Evolutionary conservation across 2,329 filamentous ascomycete genomes (phyloP), one percentile per base, ranked within the genome.

Genomic region (Paraconiothyrium sp.): DNA sequence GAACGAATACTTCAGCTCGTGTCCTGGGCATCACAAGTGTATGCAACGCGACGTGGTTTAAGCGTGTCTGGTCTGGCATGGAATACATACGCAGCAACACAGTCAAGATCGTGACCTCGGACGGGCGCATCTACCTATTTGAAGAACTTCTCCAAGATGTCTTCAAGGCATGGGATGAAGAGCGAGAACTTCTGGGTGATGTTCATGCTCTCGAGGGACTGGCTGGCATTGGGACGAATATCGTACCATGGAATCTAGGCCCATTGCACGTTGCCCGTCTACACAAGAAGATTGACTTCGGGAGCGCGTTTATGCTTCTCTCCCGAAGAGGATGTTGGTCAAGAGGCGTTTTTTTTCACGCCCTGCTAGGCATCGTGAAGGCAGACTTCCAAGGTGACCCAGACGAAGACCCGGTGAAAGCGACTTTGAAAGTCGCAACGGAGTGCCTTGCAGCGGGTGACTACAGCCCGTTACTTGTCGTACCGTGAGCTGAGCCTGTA

Each of bases 1-100:
- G 47, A 8, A 49, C 8, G 11, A 49, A 3, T 11, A 10, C 47
- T 27, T 9, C 51, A 61, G 47, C 41, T n/a, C 55, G 62, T 3
- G 27, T 61, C 16, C 35, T 24, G 2, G 65, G 58, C 10, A 57
- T 69, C n/a, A 57, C 44, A 1, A 41, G 44, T 13, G 22, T 66
- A 11, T 69, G 65, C 51, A 69, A 65, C 37, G 54, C 65, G 13
- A 56, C 27, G 20, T 69, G 66, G 65, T 69, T 64, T 49, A 57
- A 59, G 46, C 55, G 66, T 13, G 52, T 67, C 5, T 69, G 66
- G 66, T 64, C 66, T 4, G 65, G 59, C 7, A 67, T 66, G 65
- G 66, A 69, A 46, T 61, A 55, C 14, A 56, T 66, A 13, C 63
- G 60, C 22, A 67, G 65, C 20, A 43, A 39, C 3, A 34, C 59